Evolutionary conservation across 805 yeast genomes (phyloP).

Genomic region (Saccharomycopsis schoenii): DNA sequence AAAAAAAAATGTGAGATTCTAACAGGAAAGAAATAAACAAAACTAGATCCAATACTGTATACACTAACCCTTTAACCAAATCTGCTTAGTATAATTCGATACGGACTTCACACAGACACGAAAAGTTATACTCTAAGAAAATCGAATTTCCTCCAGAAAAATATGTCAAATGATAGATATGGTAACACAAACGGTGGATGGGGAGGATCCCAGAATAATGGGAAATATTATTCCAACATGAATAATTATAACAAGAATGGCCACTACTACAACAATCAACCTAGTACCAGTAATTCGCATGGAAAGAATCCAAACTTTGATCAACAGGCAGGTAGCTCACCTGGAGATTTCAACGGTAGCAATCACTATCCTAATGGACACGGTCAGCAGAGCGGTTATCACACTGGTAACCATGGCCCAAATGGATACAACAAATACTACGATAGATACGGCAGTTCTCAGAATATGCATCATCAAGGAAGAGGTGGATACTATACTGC

Average conservation of each 20-base stretch:
- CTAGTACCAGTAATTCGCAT: background rate
- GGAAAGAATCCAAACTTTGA: background rate
- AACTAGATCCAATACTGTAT: too few relatives aligned
- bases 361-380: background rate
- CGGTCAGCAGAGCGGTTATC: background rate
- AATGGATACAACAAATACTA: background rate
- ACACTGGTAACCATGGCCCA: background rate
- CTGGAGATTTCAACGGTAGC: background rate
- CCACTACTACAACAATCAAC: background rate
- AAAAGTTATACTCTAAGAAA: background rate
- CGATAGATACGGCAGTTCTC: background rate
- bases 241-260: background rate
- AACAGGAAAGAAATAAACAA: background rate
- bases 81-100: background rate
- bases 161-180: constrained; percentile 1
- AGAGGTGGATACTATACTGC: background rate
- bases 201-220: background rate
- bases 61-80: too few relatives aligned
- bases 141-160: background rate
- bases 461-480: background rate
- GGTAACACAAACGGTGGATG: background rate
- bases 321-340: background rate
- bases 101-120: background rate
- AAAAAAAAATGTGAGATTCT: background rate
- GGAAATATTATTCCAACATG: background rate